These are phyloP conservation scores for Neofusicoccum ribis DNA, from an alignment of 2,329 filamentous ascomycete species.

Conservation along the genomic window DNA sequence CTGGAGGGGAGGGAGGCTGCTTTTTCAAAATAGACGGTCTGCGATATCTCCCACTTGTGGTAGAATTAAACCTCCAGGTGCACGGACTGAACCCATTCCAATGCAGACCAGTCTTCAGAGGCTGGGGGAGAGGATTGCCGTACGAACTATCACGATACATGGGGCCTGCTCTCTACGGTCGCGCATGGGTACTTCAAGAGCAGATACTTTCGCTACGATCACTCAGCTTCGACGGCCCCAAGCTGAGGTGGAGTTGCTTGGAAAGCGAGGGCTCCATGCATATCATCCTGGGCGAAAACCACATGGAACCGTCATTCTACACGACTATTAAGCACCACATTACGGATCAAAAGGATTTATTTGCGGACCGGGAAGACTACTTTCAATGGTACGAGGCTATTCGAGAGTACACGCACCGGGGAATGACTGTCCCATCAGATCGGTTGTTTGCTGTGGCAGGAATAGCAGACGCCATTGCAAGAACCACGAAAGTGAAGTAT, in stretches of 20 bases:
- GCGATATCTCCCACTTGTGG: no score
- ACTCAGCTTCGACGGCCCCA: neutral
- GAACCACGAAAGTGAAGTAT: neutral
- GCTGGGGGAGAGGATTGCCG: no score
- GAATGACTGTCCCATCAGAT: neutral
- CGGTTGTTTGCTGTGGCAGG: neutral
- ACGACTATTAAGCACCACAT: constrained; percentile 15
- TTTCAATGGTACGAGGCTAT: constrained; percentile 24
- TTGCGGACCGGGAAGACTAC: constrained; percentile 22
- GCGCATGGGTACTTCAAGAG: constrained; percentile 5
- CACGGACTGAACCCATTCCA: neutral
- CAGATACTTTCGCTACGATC: neutral
- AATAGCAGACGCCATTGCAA: neutral
- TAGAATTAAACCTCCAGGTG: neutral
- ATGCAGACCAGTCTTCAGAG: no score
- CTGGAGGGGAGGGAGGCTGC: neutral
- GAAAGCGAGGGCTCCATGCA: constrained; percentile 24
- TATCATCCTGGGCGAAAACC: neutral
- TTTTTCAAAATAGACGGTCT: neutral
- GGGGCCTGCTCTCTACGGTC: neutral
- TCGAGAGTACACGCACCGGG: neutral
- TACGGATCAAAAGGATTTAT: constrained; percentile 21
- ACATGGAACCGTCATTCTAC: constrained; percentile 21
- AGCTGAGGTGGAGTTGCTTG: neutral
- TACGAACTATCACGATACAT: neutral